These are phyloP conservation scores for Chytridium lagenaria DNA, from an alignment of 371 early-diverging fungal genomes.

Conservation along the genomic window DNA sequence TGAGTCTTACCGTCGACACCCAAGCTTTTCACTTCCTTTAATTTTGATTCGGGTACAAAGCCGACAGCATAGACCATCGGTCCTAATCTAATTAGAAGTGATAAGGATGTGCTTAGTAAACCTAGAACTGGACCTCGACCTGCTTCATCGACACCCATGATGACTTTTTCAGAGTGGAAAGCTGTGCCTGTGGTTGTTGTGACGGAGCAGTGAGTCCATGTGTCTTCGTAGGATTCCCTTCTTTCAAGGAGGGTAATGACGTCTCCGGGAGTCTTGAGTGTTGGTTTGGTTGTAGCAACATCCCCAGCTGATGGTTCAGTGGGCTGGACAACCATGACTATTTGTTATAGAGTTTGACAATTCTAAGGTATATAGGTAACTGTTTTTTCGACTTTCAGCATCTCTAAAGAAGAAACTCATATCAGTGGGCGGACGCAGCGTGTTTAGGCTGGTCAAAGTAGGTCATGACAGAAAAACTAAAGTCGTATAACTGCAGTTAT, in stretches of 20 bases:
- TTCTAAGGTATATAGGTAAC: no score
- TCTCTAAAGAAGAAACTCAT: no score
- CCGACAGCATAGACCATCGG: conserved; percentile 96
- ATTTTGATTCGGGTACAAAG: conserved; percentile 71
- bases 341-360: no score
- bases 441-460: no score
- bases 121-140: conserved; percentile 99
- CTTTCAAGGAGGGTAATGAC: not conserved
- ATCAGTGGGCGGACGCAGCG: no score
- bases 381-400: no score
- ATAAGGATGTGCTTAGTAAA: conserved; percentile 34
- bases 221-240: not conserved
- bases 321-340: no score
- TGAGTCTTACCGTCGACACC: conserved; percentile 78
- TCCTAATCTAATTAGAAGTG: conserved; percentile 57
- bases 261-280: conserved; percentile 2
- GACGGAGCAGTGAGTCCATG: conserved; percentile 9
- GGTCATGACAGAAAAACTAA: no score
- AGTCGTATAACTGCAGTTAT: no score
- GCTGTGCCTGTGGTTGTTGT: not conserved
- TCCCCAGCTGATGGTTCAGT: no score
- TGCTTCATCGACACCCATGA: conserved; percentile 98
- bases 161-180: conserved; percentile 7
- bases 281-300: no score
- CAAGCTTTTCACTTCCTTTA: conserved; percentile 66